These are phyloP conservation scores for Phytophthora sp. DNA, from an alignment of 352 stramenopile genomes.

Conservation along the genomic window DNA sequence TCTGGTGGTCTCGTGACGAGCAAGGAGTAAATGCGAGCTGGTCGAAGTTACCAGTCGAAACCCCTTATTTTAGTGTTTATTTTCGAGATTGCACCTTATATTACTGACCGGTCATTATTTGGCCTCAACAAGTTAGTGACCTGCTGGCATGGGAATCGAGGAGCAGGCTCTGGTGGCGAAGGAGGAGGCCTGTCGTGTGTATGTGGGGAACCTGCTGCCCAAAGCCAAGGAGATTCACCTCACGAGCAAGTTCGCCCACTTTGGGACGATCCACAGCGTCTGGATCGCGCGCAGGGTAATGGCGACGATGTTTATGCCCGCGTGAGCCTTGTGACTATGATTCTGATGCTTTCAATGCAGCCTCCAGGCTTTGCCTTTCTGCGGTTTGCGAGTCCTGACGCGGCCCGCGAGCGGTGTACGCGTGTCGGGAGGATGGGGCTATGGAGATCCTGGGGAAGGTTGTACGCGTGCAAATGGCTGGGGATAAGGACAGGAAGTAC, in stretches of 20 bases:
- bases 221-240: conserved; percentile 76
- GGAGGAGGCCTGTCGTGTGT: conserved; percentile 59
- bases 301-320: background rate
- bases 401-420: conserved; percentile 55
- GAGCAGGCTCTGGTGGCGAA: conserved; percentile 25
- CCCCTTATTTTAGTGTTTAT: too few species aligned
- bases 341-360: conserved; percentile 37
- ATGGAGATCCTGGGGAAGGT: conserved; percentile 75
- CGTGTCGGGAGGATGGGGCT: conserved; percentile 38
- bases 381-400: conserved; percentile 51
- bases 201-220: conserved; percentile 76
- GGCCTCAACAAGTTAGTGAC: too few species aligned
- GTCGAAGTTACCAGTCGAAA: too few species aligned
- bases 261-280: conserved; percentile 75
- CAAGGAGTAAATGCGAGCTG: too few species aligned
- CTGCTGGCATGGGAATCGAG: conserved; percentile 16
- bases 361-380: conserved; percentile 87
- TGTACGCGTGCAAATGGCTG: conserved; percentile 77
- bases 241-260: conserved; percentile 61
- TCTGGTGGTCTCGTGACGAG: too few species aligned
- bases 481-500: conserved; percentile 42
- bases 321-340: background rate
- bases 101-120: too few species aligned
- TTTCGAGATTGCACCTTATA: too few species aligned
- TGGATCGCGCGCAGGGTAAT: conserved; percentile 78